Conservation (phyloP, 371 early-diverging fungal genomes). For the Lichtheimia ornata region DNA sequence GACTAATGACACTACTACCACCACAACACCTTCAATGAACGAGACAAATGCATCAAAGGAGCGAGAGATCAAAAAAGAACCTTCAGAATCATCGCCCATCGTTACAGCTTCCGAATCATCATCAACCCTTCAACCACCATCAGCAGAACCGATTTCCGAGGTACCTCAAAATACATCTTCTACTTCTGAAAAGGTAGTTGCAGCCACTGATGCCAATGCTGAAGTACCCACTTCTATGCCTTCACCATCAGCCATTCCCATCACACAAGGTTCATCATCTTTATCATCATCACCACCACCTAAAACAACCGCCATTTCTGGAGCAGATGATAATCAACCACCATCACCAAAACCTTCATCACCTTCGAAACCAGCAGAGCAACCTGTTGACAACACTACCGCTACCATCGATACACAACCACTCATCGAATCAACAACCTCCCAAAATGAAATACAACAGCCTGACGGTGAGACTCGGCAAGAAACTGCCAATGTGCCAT, state of each 20-base stretch:
- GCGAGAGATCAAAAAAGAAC: background rate
- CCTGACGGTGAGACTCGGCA: background rate
- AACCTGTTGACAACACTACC: background rate
- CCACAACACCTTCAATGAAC: too few relatives aligned
- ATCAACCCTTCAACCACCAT: too few relatives aligned
- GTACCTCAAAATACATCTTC: too few relatives aligned
- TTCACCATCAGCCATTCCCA: background rate
- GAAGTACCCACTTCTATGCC: background rate
- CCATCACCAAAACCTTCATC: background rate
- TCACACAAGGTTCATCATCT: background rate
- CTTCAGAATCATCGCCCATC: background rate
- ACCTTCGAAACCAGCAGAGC: constrained; percentile 3
- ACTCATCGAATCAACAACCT: background rate
- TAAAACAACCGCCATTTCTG: too few relatives aligned
- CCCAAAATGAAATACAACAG: background rate
- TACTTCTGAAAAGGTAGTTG: too few relatives aligned
- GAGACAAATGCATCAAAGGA: background rate
- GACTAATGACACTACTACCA: too few relatives aligned
- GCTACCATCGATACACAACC: background rate
- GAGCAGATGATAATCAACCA: background rate
- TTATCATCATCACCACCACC: too few relatives aligned
- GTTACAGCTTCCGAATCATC: too few relatives aligned
- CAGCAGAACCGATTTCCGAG: too few relatives aligned
- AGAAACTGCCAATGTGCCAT: constrained; percentile 1
- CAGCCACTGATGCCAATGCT: background rate